Evolutionary conservation across 805 yeast species (phyloP), one percentile per base, ranked within the genome.

Genomic region (Kodamaea kakaduensis): DNA sequence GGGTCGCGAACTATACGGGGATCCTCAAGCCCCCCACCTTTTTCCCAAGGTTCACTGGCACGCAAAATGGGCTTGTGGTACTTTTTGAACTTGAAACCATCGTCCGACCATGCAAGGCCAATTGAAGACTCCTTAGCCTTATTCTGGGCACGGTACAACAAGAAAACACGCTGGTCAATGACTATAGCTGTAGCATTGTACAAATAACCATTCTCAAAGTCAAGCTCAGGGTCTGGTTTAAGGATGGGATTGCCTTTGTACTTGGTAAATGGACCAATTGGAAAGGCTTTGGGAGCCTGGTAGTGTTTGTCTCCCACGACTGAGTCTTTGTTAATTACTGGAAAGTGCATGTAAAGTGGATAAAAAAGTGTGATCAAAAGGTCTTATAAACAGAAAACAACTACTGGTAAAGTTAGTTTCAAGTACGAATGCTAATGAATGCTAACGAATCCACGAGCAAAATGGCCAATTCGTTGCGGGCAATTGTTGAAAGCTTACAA

Each of bases 151-250:
- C 71, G 42, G 38, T 65, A 65, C 12, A 66, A 46, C 28, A 66
- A 42, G 36, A 49, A 61, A 6, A 66, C 69, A 34, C 47, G 52
- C 25, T 58, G 57, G 23, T 57, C 67, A 5, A 64, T 44, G 14
- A 65, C 71, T 9, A 66, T 64, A 1, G 71, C 71, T 1, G 67
- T 49, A 12, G 71, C 71, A 46, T 66, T 66, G 42, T 65, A 66
- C 23, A 65, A 39, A 41, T 59, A 64, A 1, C 64, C 64, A 40
- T 56, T 51, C 41, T 65, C 71, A 40, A 58, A 65, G 22, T 61
- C 67, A 21, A 47, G 41, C 2, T 49, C 47, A 3, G 69, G 70
- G 42, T 66, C 49, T 4, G 71, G 71, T 3, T 32, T 49, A 22
- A 66, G 43, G 16, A 66, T 62, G 1, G 71, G 71, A 38, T 66